phyloP scores from a whole-genome alignment of 192 early-diverging fungal species.

The Coemansia sp. region DNA sequence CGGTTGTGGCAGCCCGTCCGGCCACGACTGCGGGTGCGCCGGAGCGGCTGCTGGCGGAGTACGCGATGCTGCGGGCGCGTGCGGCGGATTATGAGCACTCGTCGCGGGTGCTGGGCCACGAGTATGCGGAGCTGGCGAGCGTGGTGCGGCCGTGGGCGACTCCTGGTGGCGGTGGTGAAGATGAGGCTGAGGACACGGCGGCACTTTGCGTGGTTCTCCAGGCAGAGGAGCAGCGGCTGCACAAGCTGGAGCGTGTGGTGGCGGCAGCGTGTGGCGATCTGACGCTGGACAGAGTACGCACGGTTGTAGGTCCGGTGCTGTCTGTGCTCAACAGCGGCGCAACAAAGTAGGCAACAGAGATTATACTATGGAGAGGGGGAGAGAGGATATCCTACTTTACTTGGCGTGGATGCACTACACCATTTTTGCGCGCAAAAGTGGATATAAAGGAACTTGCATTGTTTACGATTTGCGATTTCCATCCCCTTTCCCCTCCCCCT shows the following conservation, averaged over 20 bases:
- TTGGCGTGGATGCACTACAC: neutral
- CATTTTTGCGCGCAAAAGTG: neutral
- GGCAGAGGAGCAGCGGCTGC: slow-evolving; percentile 44
- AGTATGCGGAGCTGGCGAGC: slow-evolving; percentile 39
- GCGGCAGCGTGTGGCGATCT: slow-evolving; percentile 53
- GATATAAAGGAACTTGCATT: neutral
- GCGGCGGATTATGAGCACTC: slow-evolving; percentile 18
- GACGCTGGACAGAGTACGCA: slow-evolving; percentile 51
- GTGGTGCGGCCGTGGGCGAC: slow-evolving; percentile 43
- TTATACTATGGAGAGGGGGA: too few species aligned
- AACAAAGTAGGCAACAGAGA: slow-evolving; percentile 19
- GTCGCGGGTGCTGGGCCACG: slow-evolving; percentile 29
- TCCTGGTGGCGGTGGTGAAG: slow-evolving; percentile 6
- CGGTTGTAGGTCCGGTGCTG: slow-evolving; percentile 50
- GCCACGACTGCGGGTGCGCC: neutral
- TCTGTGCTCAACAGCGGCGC: slow-evolving; percentile 53
- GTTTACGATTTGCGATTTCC: neutral
- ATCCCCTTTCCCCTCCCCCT: neutral
- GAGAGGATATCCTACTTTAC: too few species aligned
- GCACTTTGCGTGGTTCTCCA: slow-evolving; percentile 29
- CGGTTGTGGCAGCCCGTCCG: too few species aligned
- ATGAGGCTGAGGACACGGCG: slow-evolving; percentile 37
- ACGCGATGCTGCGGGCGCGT: slow-evolving; percentile 16
- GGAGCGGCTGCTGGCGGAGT: slow-evolving; percentile 36
- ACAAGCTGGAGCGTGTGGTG: slow-evolving; percentile 55